These are phyloP conservation scores for Nemania serpens DNA, from an alignment of 2,329 filamentous ascomycete species.

Conservation along the genomic window DNA sequence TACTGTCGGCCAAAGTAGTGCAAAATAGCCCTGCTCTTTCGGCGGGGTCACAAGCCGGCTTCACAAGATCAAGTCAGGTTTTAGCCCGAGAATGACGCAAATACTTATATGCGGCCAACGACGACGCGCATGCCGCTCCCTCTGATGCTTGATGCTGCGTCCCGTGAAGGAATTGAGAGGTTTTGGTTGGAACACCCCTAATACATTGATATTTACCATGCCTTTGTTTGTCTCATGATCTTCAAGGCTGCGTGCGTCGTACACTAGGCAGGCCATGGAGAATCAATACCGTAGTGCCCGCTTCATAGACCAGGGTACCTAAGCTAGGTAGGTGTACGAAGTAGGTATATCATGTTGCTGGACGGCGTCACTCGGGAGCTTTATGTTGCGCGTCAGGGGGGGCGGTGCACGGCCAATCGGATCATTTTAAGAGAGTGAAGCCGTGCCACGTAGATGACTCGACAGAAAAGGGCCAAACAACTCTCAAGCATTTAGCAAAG, in stretches of 20 bases:
- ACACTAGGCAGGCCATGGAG: not conserved
- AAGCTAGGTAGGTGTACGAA: too few relatives aligned
- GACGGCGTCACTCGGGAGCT: constrained; percentile 1
- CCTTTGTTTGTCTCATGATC: too few relatives aligned
- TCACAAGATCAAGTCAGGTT: not conserved
- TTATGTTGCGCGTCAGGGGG: constrained; percentile 7
- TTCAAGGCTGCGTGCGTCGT: not conserved
- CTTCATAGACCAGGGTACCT: not conserved
- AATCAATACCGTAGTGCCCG: not conserved
- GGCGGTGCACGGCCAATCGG: constrained; percentile 8
- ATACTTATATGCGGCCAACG: not conserved
- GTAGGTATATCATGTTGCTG: not conserved
- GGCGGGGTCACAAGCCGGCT: too few relatives aligned
- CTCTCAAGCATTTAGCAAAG: not conserved
- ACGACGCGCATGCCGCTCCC: too few relatives aligned
- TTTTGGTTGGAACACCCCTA: too few relatives aligned
- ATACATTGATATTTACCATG: too few relatives aligned
- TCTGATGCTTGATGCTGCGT: too few relatives aligned
- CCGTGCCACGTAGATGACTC: not conserved
- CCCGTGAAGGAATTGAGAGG: too few relatives aligned
- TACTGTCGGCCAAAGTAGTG: too few relatives aligned
- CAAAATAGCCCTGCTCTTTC: too few relatives aligned
- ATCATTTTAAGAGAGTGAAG: not conserved
- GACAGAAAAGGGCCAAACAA: not conserved
- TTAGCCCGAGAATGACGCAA: not conserved